Percentiles rank a stretch among this genome's conserved stretches.
These are phyloP conservation scores for Apostasia ramifera DNA, from an alignment of 106 monocot species.

Conservation along the genomic window DNA sequence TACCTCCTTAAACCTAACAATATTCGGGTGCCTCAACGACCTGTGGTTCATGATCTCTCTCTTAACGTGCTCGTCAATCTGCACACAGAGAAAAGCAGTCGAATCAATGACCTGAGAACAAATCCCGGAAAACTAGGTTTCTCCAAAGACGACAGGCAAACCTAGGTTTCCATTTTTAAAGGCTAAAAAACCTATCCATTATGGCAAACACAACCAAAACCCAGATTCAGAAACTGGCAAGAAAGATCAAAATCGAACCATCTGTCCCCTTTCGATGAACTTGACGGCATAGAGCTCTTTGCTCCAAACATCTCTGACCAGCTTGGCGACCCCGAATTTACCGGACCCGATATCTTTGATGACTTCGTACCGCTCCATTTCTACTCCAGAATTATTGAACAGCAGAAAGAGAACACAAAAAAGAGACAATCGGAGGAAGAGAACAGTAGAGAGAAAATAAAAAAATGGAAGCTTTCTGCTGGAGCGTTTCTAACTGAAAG, in stretches of 20 bases:
- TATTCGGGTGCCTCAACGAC: slow-evolving; percentile 51
- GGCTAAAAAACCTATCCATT: no score
- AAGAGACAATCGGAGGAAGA: no score
- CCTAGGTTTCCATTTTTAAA: no score
- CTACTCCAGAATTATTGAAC: neutral
- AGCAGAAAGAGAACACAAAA: no score
- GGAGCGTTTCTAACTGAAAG: no score
- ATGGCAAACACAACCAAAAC: neutral
- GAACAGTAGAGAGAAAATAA: no score
- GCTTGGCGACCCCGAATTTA: slow-evolving; percentile 38
- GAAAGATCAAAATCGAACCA: slow-evolving; percentile 6
- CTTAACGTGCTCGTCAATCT: slow-evolving; percentile 79
- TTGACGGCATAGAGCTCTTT: slow-evolving; percentile 36
- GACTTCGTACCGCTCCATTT: slow-evolving; percentile 35
- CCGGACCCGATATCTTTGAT: slow-evolving; percentile 37
- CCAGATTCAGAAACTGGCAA: neutral
- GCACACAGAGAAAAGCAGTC: neutral
- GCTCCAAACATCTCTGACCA: slow-evolving; percentile 24
- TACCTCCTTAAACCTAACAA: slow-evolving; percentile 75
- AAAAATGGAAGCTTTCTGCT: no score
- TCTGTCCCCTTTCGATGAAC: slow-evolving; percentile 38
- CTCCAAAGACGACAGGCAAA: no score
- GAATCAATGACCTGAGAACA: neutral
- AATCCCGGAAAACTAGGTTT: no score
- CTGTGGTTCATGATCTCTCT: slow-evolving; percentile 78